Base-by-base conservation (phyloP, 2,329 filamentous ascomycete species). In the Lecanicillium sp. region DNA sequence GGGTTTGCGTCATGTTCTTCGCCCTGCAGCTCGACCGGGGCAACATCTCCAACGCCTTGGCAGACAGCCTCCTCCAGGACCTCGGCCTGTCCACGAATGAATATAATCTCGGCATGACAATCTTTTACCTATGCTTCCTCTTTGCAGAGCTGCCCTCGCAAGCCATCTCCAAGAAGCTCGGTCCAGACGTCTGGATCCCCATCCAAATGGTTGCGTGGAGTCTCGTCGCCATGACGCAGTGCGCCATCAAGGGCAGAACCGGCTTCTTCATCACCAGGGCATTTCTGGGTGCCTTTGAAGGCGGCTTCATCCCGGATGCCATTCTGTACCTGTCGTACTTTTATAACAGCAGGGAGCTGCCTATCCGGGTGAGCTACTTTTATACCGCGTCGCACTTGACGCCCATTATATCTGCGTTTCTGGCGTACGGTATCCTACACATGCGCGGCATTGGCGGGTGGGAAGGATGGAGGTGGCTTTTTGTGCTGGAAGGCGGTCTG, bases 121-220 rank as follows among this genome's bases (percentile, higher is more conserved):
- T 74, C 18, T 72, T 71, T 49, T 62, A 63, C 33, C 54, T 70
- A 4, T 60, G 59, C 1, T 76, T 75, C 44, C 58, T 75, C n/a
- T 65, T 61, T 14, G 68, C 74, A 0, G 75, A 80, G 50, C 58
- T 80, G 2, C 77, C 75, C 0, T 77, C 72, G 0, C 74, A 79
- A 46, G 59, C 80, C 17, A 59, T 79, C 25, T 64, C 61, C 41
- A 73, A 79, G 53, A 74, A 64, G 62, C 54, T 73, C n/a, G 51
- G 51, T 0, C 50, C 51, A 3, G 48, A 50, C 36, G 64, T 69
- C 12, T 77, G 72, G 71, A 76, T 77, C 30, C 74, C 74, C 0
- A 56, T 69, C 22, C 72, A 74, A 44, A 75, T 78, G 66, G 52
- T 70, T 2, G 58, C 64, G 3, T 75, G 70, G 71, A 71, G 66